phyloP scores from a whole-genome alignment of 768 basidiomycete species.

The Asterophora lycoperdoides region DNA sequence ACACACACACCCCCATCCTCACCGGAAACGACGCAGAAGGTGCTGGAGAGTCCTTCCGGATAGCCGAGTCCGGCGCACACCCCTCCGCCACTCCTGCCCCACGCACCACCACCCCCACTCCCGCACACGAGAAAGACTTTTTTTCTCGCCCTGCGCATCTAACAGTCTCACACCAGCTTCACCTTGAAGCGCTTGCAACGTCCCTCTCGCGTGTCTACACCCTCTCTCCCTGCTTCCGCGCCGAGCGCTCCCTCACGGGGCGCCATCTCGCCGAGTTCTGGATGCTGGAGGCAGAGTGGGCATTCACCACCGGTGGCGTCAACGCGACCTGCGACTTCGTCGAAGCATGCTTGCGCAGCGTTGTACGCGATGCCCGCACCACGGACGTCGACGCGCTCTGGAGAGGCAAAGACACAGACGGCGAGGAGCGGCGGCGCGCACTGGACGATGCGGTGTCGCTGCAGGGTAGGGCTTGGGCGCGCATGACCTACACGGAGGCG shows the following conservation, averaged over 20 bases:
- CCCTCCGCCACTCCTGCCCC: slow-evolving; percentile 17
- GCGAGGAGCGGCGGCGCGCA: slow-evolving; percentile 28
- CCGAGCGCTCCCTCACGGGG: slow-evolving; percentile 82
- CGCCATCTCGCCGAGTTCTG: slow-evolving; percentile 97
- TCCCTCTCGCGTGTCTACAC: slow-evolving; percentile 85
- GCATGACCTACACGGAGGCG: slow-evolving; percentile 79
- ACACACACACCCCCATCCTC: slow-evolving; percentile 81
- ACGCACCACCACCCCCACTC: slow-evolving; percentile 11
- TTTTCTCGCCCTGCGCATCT: slow-evolving; percentile 77
- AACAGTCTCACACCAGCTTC: slow-evolving; percentile 94
- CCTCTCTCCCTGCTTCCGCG: slow-evolving; percentile 90
- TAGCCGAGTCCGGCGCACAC: slow-evolving; percentile 39
- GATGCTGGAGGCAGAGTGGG: slow-evolving; percentile 98
- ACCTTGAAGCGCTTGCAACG: slow-evolving; percentile 83
- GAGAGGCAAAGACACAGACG: slow-evolving; percentile 27
- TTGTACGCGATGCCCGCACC: slow-evolving; percentile 16
- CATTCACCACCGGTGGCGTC: slow-evolving; percentile 30
- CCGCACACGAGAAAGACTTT: slow-evolving; percentile 44
- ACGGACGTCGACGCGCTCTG: slow-evolving; percentile 35
- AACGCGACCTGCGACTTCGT: slow-evolving; percentile 41
- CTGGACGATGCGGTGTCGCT: slow-evolving; percentile 34
- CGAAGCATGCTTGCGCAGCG: slow-evolving; percentile 31
- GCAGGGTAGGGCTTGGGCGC: slow-evolving; percentile 46
- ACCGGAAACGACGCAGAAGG: slow-evolving; percentile 95
- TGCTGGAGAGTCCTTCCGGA: slow-evolving; percentile 85